phyloP scores from a whole-genome alignment of 2,329 filamentous ascomycete genomes.

The Arthrinium phaeospermum region DNA sequence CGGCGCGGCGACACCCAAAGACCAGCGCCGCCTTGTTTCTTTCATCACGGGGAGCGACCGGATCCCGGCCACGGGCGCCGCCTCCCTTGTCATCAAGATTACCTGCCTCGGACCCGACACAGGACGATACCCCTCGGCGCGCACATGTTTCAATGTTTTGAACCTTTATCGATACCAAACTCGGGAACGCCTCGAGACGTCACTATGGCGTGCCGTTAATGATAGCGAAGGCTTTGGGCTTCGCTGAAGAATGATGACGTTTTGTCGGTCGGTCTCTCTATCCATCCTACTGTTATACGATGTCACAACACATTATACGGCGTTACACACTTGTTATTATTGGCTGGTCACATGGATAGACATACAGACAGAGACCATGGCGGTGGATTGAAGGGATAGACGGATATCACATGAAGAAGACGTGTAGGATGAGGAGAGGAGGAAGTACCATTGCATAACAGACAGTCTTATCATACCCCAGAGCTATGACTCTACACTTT shows the following conservation, averaged over 20 bases:
- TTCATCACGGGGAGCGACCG: constrained; percentile 93
- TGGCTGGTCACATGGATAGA: neutral
- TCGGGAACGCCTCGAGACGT: constrained; percentile 69
- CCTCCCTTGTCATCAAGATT: constrained; percentile 78
- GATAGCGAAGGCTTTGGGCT: constrained; percentile 93
- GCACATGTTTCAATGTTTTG: constrained; percentile 90
- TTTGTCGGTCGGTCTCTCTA: neutral
- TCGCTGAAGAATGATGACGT: constrained; percentile 57
- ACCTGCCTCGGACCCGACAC: constrained; percentile 77
- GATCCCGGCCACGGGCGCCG: constrained; percentile 84
- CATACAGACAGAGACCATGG: neutral
- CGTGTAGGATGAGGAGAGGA: neutral
- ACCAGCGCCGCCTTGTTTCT: constrained; percentile 79
- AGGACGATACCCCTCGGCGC: constrained; percentile 79
- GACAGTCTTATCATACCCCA: constrained; percentile 9
- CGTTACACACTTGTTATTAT: neutral
- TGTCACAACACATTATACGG: neutral
- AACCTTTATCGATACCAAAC: constrained; percentile 76
- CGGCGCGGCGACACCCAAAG: constrained; percentile 63
- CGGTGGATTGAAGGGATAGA: neutral
- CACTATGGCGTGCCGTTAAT: constrained; percentile 84
- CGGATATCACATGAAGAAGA: neutral
- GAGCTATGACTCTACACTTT: constrained; percentile 10
- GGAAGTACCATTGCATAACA: neutral
- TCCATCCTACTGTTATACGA: neutral